A percentile compares a stretch with the other conserved stretches of the same genome.
phyloP scores from a whole-genome alignment of 1,139 yeast species.

The Martiniozyma asiatica region DNA sequence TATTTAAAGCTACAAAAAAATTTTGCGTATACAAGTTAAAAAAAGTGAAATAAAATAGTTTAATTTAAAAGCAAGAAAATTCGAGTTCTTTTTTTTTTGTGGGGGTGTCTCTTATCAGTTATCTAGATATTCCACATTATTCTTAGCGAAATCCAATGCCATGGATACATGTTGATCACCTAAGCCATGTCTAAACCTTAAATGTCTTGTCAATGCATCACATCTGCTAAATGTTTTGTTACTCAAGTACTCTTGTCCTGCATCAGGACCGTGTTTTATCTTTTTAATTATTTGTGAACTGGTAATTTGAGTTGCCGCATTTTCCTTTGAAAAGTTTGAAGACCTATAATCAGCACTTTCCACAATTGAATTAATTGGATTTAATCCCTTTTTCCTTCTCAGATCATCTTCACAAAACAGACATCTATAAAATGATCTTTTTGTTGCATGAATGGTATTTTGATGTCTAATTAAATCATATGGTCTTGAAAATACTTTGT shows the following conservation, averaged over 20 bases:
- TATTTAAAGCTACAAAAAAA: too few species aligned
- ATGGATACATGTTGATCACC: conserved; percentile 58
- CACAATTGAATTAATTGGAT: conserved; percentile 19
- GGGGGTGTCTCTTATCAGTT: too few species aligned
- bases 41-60: too few species aligned
- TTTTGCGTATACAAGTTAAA: too few species aligned
- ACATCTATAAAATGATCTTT: conserved; percentile 78
- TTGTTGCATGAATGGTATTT: conserved; percentile 88
- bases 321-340: conserved; percentile 20
- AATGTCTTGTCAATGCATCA: conserved; percentile 90
- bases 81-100: too few species aligned
- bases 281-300: conserved; percentile 28
- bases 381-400: conserved; percentile 20
- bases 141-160: conserved; percentile 64
- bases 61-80: too few species aligned
- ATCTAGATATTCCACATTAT: conserved; percentile 67
- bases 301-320: conserved; percentile 19
- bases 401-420: conserved; percentile 64
- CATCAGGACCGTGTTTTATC: conserved; percentile 29
- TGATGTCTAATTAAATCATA: conserved; percentile 92
- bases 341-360: conserved; percentile 16
- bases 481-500: conserved; percentile 81
- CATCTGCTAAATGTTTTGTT: conserved; percentile 76
- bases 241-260: conserved; percentile 50
- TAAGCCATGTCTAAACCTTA: conserved; percentile 75